Conservation (phyloP, 192 early-diverging fungal genomes). For the Coemansia sp. region DNA sequence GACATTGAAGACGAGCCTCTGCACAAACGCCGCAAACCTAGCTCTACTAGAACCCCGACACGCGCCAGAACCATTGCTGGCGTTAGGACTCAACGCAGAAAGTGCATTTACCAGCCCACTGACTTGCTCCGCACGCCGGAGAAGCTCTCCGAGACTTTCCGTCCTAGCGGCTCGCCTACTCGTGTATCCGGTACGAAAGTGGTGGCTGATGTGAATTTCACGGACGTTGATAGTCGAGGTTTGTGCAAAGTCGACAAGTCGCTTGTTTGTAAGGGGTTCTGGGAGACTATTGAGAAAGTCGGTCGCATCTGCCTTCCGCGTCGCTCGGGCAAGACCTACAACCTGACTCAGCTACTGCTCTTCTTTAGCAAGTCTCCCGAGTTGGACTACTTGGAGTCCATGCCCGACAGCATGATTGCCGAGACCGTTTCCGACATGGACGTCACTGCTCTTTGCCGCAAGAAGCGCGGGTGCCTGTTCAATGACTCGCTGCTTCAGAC, state of each 20-base stretch:
- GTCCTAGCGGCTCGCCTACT: conserved; percentile 44
- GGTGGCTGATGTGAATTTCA: conserved; percentile 24
- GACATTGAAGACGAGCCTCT: not conserved
- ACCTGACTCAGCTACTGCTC: conserved; percentile 44
- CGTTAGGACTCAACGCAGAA: not conserved
- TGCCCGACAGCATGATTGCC: conserved; percentile 20
- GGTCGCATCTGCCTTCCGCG: conserved; percentile 42
- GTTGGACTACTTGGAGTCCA: conserved; percentile 1
- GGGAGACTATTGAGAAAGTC: conserved; percentile 31
- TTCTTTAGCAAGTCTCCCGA: conserved; percentile 41
- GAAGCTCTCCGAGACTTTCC: conserved; percentile 27
- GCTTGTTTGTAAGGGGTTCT: conserved; percentile 47
- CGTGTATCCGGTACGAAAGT: conserved; percentile 42
- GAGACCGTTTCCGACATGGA: conserved; percentile 14
- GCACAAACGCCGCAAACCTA: not conserved
- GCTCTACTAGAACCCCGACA: not conserved
- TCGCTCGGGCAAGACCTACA: conserved; percentile 50
- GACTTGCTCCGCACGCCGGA: conserved; percentile 15
- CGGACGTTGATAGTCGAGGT: conserved; percentile 5
- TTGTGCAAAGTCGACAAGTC: conserved; percentile 53
- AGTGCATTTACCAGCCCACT: not conserved
- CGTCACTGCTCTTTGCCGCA: conserved; percentile 25
- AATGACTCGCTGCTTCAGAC: conserved; percentile 26
- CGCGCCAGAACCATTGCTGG: not conserved
- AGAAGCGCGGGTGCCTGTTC: conserved; percentile 41